phyloP scores from a whole-genome alignment of 1,139 yeast genomes.

The Nakaseomyces bracarensis region DNA sequence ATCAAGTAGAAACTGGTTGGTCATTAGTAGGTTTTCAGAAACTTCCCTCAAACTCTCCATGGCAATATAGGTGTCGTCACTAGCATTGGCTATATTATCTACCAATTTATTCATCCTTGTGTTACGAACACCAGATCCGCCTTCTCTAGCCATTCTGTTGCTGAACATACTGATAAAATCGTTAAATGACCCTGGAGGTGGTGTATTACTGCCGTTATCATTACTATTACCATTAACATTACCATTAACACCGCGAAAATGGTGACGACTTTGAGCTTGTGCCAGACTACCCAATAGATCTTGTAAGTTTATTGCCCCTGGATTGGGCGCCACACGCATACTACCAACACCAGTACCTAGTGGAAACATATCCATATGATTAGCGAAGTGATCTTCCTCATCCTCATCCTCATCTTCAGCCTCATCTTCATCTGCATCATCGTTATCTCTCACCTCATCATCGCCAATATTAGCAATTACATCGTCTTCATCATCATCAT shows the following conservation, averaged over 20 bases:
- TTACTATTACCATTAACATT: constrained; percentile 21
- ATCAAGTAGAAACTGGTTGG: constrained; percentile 57
- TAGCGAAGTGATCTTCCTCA: constrained; percentile 9
- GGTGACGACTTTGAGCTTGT: constrained; percentile 15
- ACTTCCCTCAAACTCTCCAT: constrained; percentile 57
- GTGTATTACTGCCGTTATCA: constrained; percentile 17
- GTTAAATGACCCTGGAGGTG: constrained; percentile 10
- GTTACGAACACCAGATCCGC: constrained; percentile 13
- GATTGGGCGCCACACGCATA: constrained; percentile 5
- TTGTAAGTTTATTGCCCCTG: constrained; percentile 18
- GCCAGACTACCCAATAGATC: constrained; percentile 20
- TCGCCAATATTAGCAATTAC: constrained; percentile 23
- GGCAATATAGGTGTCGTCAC: constrained; percentile 40
- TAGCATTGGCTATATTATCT: constrained; percentile 27
- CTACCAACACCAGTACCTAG: constrained; percentile 6
- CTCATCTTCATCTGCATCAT: constrained; percentile 17
- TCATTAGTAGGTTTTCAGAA: constrained; percentile 57
- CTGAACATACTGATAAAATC: constrained; percentile 29
- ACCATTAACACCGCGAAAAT: no score
- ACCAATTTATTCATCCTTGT: constrained; percentile 21
- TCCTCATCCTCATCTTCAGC: constrained; percentile 25
- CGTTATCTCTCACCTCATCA: constrained; percentile 14
- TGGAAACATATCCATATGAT: constrained; percentile 9
- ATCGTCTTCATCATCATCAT: constrained; percentile 25
- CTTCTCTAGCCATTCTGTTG: constrained; percentile 29